These are phyloP conservation scores for Begonia loranthoides DNA, from an alignment of 306 rosid species.

Conservation along the genomic window DNA sequence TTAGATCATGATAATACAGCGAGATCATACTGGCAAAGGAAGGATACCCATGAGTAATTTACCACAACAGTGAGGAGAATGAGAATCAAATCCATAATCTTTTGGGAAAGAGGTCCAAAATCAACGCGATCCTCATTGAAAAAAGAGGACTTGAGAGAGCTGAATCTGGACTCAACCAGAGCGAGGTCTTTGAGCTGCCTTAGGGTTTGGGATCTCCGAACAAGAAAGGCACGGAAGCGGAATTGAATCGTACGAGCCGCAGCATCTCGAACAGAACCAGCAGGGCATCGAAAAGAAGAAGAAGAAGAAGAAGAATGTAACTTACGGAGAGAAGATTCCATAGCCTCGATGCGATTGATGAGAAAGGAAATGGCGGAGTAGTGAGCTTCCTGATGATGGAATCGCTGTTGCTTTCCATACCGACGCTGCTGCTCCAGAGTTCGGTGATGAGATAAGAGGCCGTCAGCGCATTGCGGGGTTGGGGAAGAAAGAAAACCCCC, in stretches of 20 bases:
- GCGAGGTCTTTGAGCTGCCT: slow-evolving; percentile 75
- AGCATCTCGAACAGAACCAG: slow-evolving; percentile 40
- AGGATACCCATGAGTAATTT: slow-evolving; percentile 5
- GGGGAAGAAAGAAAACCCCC: slow-evolving; percentile 7
- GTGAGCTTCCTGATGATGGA: slow-evolving; percentile 5
- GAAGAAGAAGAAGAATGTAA: slow-evolving; percentile 11
- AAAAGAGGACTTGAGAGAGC: slow-evolving; percentile 37
- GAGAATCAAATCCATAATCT: slow-evolving; percentile 50
- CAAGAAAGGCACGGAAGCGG: slow-evolving; percentile 79
- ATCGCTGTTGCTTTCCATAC: slow-evolving; percentile 8
- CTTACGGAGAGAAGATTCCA: slow-evolving; percentile 50
- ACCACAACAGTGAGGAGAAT: slow-evolving; percentile 69
- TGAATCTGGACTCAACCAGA: slow-evolving; percentile 43
- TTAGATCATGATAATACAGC: too few species aligned
- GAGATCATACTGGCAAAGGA: not conserved
- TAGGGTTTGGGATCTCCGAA: slow-evolving; percentile 74
- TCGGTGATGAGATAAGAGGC: slow-evolving; percentile 13
- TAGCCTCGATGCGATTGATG: slow-evolving; percentile 63
- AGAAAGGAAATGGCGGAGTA: slow-evolving; percentile 37
- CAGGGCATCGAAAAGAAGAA: slow-evolving; percentile 2
- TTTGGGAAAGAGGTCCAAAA: slow-evolving; percentile 33
- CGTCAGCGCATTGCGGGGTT: slow-evolving; percentile 10
- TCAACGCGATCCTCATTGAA: slow-evolving; percentile 29
- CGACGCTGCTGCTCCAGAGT: slow-evolving; percentile 7
- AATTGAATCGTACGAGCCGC: slow-evolving; percentile 72